Percentiles rank a stretch among this genome's conserved stretches.
Conservation (phyloP, 1,284 basidiomycete species). For the Spongispora temasekensis region DNA sequence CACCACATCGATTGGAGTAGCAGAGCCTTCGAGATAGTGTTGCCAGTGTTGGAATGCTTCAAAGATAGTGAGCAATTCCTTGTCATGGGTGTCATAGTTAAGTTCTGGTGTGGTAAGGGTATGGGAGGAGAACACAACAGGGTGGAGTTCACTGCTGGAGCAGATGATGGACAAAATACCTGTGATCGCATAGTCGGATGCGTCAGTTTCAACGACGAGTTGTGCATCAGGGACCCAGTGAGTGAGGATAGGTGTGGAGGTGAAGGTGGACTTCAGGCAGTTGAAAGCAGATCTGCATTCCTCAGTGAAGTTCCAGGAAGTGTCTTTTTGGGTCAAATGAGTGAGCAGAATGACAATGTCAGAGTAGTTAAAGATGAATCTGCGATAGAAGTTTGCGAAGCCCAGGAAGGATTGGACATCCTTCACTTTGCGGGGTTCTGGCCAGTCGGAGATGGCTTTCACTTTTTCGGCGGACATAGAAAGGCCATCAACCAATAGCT, state of each 20-base stretch:
- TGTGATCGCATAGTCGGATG: not conserved
- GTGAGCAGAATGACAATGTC: not conserved
- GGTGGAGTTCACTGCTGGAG: not conserved
- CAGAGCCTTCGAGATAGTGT: not conserved
- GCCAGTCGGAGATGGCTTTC: not conserved
- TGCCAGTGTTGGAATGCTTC: not conserved
- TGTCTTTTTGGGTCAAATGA: not conserved
- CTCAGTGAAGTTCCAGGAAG: not conserved
- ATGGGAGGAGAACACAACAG: not conserved
- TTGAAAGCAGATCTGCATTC: not conserved
- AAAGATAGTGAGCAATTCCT: not conserved
- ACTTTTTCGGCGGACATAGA: not conserved
- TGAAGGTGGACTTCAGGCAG: constrained; percentile 2
- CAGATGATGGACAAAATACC: not conserved
- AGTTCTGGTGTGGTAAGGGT: not conserved
- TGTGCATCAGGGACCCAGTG: not conserved
- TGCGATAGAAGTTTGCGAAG: not conserved
- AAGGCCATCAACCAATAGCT: too few species aligned
- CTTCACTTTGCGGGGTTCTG: too few species aligned
- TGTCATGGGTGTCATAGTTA: too few species aligned
- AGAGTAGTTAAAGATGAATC: not conserved
- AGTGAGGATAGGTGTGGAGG: constrained; percentile 1
- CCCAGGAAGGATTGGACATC: too few species aligned
- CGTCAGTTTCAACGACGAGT: not conserved
- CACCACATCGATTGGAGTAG: not conserved